Conservation (phyloP, 306 rosid species). For the Chamaecrista fasciculata region DNA sequence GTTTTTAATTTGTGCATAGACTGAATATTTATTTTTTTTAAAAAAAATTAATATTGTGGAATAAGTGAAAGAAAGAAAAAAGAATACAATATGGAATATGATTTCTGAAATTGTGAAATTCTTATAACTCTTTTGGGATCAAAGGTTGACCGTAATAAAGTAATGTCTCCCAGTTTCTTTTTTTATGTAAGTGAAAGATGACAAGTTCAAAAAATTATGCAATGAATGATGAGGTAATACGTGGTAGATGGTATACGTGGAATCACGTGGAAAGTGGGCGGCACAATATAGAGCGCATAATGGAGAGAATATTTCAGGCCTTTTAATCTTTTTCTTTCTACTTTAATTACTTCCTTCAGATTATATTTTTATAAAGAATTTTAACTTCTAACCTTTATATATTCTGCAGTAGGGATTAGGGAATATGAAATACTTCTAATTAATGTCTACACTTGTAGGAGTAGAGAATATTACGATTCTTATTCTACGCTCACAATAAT, state of each 20-base stretch:
- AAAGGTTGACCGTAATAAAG: constrained; percentile 57
- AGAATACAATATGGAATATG: constrained; percentile 15
- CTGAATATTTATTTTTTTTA: constrained; percentile 27
- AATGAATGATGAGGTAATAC: constrained; percentile 34
- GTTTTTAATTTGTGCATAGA: constrained; percentile 24
- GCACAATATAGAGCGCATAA: constrained; percentile 35
- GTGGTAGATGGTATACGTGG: constrained; percentile 48
- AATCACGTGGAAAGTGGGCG: constrained; percentile 61
- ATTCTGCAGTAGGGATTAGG: not conserved
- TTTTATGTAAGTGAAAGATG: not conserved
- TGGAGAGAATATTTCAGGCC: constrained; percentile 29
- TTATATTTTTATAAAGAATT: not conserved
- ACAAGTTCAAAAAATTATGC: constrained; percentile 17
- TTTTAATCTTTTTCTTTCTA: constrained; percentile 30
- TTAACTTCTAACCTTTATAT: not conserved
- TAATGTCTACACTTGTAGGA: not conserved
- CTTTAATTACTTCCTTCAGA: not conserved
- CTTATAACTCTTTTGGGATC: constrained; percentile 45
- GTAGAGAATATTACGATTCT: no score
- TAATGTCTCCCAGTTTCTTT: constrained; percentile 29
- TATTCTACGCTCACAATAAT: not conserved
- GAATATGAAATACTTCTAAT: not conserved
- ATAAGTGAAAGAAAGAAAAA: not conserved
- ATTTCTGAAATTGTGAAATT: constrained; percentile 38
- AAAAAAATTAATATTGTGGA: no score